phyloP scores from a whole-genome alignment of 2,329 filamentous ascomycete species.

The Penicillium digitatum region DNA sequence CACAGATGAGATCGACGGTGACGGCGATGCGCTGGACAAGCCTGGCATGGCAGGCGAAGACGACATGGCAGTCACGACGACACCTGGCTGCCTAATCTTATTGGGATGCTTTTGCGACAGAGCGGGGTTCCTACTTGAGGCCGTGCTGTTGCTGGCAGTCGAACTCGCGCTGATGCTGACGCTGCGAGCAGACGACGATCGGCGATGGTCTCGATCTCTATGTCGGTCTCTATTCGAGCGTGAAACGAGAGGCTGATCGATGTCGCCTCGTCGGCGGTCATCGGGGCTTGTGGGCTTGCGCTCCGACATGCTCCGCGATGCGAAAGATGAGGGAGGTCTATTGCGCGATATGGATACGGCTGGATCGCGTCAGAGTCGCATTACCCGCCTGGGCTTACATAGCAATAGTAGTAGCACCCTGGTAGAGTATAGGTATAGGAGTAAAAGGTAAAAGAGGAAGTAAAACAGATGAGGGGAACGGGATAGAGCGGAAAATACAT shows the following conservation, averaged over 20 bases:
- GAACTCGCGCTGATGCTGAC: slow-evolving; percentile 4
- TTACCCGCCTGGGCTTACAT: not conserved
- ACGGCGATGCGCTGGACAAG: slow-evolving; percentile 31
- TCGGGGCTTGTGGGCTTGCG: slow-evolving; percentile 3
- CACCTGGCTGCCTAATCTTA: slow-evolving; percentile 8
- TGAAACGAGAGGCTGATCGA: not conserved
- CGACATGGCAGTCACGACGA: slow-evolving; percentile 12
- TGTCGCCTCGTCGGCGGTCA: not conserved
- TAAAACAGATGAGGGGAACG: not conserved
- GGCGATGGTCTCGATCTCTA: not conserved
- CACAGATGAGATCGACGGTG: slow-evolving; percentile 30
- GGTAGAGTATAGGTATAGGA: not conserved
- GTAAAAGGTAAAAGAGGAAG: not conserved
- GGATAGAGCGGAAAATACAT: slow-evolving; percentile 5
- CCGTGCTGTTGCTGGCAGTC: not conserved
- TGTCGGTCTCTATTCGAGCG: slow-evolving; percentile 1
- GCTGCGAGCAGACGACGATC: not conserved
- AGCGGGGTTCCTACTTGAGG: slow-evolving; percentile 2
- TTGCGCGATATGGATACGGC: not conserved
- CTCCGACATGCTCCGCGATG: slow-evolving; percentile 25
- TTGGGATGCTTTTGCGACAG: not conserved
- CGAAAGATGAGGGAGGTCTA: not conserved
- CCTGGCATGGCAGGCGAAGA: slow-evolving; percentile 29
- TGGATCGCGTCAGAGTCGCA: slow-evolving; percentile 2
- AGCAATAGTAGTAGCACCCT: not conserved